Evolutionary conservation across 176 grass and related monocot species (phyloP), one percentile per base, ranked within the genome.

Genomic region (Bromus sterilis): DNA sequence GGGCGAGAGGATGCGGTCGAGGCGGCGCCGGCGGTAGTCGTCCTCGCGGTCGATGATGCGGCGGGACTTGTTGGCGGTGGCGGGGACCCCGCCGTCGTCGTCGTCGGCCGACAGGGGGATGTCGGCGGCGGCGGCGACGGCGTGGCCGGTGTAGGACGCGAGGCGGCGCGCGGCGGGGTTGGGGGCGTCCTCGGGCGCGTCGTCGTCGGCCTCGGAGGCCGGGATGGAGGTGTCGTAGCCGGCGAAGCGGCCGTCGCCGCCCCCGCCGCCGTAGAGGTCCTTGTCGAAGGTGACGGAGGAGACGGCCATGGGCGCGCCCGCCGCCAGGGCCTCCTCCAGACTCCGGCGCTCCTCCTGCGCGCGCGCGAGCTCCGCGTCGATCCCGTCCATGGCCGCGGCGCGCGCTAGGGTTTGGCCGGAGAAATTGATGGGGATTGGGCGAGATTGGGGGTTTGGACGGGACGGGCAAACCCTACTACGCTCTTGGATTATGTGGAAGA

Each of bases 171-270:
- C 65, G 4, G 65, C 65, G 34, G 65, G 64, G 18, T 66, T 37
- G 35, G 11, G 10, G 16, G 63, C 18, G 63, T 36, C 9, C 34
- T 68, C 35, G 11, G 65, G 66, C 11, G 66, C 96, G 57, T 86
- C 89, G 80, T 89, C 91, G 6, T 95, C 91, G 24, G 93, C 96
- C 43, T 99, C 93, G 9, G 59, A 88, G 62, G 90, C 93, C n/a
- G 96, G 78, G 85, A 99, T 99, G 72, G 96, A 99, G 53, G 86
- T 91, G 73, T 93, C 91, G 77, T 99, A 99, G 49, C 87, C 96
- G 42, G 87, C 92, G 77, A 92, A 94, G 4, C 92, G 94, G 76
- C 94, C 88, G 72, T 97, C 63, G 49, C 91, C 86, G 4, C 81
- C 82, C 6, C 86, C 92, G 24, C 86, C 92, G 24, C 95, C 90